These are phyloP conservation scores for Russula vinacea DNA, from an alignment of 768 basidiomycete genomes.

Conservation along the genomic window DNA sequence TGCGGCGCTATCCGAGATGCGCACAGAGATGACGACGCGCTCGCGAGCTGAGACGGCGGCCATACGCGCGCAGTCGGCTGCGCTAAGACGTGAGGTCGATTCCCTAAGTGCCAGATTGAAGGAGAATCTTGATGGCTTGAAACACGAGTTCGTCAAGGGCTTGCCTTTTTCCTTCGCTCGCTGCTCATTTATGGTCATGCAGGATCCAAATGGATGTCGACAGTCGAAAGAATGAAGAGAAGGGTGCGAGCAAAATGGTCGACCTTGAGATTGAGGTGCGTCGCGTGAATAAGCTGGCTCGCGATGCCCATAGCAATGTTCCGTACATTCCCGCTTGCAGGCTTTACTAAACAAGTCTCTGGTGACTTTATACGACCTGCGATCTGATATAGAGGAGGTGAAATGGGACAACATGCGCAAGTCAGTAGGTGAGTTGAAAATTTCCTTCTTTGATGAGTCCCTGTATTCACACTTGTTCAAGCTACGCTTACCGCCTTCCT, in stretches of 20 bases:
- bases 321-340: conserved; percentile 37
- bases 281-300: conserved; percentile 17
- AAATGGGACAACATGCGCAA: conserved; percentile 89
- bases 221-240: conserved; percentile 87
- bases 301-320: background rate
- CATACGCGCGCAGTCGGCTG: conserved; percentile 72
- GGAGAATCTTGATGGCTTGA: conserved; percentile 82
- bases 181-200: background rate
- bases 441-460: background rate
- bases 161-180: background rate
- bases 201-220: conserved; percentile 98
- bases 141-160: conserved; percentile 74
- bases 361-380: conserved; percentile 70
- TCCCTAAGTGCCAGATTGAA: conserved; percentile 85
- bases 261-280: conserved; percentile 82
- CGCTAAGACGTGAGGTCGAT: conserved; percentile 84
- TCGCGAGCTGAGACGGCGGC: conserved; percentile 81
- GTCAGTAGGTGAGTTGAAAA: conserved; percentile 59
- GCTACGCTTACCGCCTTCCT: conserved; percentile 63
- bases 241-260: conserved; percentile 75
- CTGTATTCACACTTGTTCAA: conserved; percentile 37
- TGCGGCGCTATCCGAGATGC: conserved; percentile 86
- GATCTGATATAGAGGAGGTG: conserved; percentile 78
- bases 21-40: conserved; percentile 78
- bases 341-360: conserved; percentile 73